Conservation (phyloP, 2,329 filamentous ascomycete genomes). For the Incumbomyces lentus region DNA sequence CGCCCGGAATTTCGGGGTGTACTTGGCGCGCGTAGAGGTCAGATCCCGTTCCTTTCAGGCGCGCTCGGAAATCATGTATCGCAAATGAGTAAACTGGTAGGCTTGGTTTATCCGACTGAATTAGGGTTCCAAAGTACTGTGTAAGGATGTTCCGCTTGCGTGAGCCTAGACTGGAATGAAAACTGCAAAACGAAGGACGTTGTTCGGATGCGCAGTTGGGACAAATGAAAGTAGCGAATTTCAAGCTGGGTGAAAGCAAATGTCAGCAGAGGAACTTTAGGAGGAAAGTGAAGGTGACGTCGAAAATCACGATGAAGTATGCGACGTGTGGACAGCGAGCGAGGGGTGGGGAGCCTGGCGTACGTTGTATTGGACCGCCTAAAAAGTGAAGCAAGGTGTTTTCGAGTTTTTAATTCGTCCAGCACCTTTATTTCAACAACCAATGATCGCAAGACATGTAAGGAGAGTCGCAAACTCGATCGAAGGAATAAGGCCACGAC, state of each 20-base stretch:
- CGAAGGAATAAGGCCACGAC: slow-evolving; percentile 20
- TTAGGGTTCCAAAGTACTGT: too few relatives aligned
- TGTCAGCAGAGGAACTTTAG: slow-evolving; percentile 3
- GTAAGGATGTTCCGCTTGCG: background rate
- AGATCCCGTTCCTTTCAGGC: too few relatives aligned
- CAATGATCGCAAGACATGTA: slow-evolving; percentile 18
- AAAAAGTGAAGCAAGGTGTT: slow-evolving; percentile 8
- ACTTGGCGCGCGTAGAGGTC: background rate
- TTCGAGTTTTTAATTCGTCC: slow-evolving; percentile 15
- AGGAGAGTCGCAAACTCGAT: slow-evolving; percentile 14
- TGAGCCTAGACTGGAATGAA: background rate
- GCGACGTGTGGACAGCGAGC: background rate
- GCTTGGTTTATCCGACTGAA: too few relatives aligned
- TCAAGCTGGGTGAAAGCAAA: background rate
- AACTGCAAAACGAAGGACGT: slow-evolving; percentile 2
- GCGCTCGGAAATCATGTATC: too few relatives aligned
- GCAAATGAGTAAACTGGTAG: too few relatives aligned
- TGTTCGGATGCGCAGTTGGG: slow-evolving; percentile 3
- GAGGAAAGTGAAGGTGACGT: slow-evolving; percentile 3
- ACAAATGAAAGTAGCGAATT: slow-evolving; percentile 5
- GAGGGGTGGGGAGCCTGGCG: slow-evolving; percentile 4
- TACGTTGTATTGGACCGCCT: slow-evolving; percentile 8
- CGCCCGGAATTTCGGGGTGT: background rate
- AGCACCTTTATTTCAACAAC: slow-evolving; percentile 18
- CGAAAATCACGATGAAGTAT: slow-evolving; percentile 2